A percentile compares a stretch with the other conserved stretches of the same genome.
Evolutionary conservation across 768 basidiomycete species (phyloP).

Genomic region (Mycena pura): DNA sequence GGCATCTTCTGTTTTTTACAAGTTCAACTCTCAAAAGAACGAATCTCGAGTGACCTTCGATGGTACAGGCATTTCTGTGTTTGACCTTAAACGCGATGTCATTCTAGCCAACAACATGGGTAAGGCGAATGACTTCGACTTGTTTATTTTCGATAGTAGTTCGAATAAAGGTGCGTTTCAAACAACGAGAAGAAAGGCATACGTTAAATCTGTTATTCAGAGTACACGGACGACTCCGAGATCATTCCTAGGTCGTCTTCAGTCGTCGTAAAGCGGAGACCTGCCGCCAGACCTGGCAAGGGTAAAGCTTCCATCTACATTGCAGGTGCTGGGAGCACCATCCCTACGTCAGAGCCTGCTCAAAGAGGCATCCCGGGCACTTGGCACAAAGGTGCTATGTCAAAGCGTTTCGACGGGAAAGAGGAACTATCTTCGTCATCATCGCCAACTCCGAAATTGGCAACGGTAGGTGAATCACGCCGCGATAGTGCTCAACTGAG

Average conservation of each 20-base stretch:
- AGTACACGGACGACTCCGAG: conserved; percentile 89
- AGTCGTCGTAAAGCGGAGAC: conserved; percentile 90
- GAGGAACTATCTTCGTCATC: conserved; percentile 55
- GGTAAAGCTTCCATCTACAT: conserved; percentile 84
- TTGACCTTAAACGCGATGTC: conserved; percentile 98
- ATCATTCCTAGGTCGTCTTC: conserved; percentile 96
- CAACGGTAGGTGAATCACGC: conserved; percentile 28
- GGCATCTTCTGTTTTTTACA: conserved; percentile 98
- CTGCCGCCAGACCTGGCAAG: conserved; percentile 80
- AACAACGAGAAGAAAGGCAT: background rate
- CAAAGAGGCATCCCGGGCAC: conserved; percentile 44
- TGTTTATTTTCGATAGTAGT: conserved; percentile 82
- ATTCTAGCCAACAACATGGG: conserved; percentile 95
- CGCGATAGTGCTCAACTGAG: conserved; percentile 5
- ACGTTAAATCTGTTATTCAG: conserved; percentile 45
- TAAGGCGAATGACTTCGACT: conserved; percentile 97
- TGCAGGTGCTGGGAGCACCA: conserved; percentile 48
- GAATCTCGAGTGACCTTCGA: conserved; percentile 97
- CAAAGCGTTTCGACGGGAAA: conserved; percentile 89
- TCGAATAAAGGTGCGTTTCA: conserved; percentile 82
- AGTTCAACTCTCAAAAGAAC: conserved; percentile 93
- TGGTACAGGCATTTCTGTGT: conserved; percentile 98
- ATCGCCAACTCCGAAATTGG: conserved; percentile 40
- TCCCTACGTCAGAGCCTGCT: conserved; percentile 58
- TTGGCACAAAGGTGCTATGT: conserved; percentile 82